These are phyloP conservation scores for Haplosporangium sp. DNA, from an alignment of 371 early-diverging fungal genomes.

Conservation along the genomic window DNA sequence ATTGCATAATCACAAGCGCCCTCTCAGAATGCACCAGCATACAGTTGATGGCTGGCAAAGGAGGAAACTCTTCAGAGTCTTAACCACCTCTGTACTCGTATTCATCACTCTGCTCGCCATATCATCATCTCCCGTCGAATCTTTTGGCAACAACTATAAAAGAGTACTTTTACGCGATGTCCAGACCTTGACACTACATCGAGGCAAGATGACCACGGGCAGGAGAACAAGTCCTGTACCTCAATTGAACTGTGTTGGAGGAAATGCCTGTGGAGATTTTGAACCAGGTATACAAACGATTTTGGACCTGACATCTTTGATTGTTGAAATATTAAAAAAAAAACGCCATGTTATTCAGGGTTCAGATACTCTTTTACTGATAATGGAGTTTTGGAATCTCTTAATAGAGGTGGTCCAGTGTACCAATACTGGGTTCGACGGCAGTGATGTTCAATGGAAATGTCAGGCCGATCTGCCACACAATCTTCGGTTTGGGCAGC, in stretches of 20 bases:
- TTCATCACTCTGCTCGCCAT: background rate
- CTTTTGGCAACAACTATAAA: constrained; percentile 16
- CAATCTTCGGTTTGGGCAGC: constrained; percentile 57
- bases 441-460: constrained; percentile 64
- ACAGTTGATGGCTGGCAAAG: no score
- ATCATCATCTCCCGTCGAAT: constrained; percentile 9
- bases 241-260: constrained; percentile 44
- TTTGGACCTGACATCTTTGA: background rate
- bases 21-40: no score
- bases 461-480: constrained; percentile 63
- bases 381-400: background rate
- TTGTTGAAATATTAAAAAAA: background rate
- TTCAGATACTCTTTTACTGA: background rate
- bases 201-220: constrained; percentile 36
- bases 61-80: no score
- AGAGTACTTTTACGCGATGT: constrained; percentile 44
- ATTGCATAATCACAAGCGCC: no score
- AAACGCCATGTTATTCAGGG: background rate
- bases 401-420: constrained; percentile 48
- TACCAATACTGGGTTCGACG: constrained; percentile 54
- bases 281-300: constrained; percentile 34
- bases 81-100: background rate
- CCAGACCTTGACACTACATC: constrained; percentile 42
- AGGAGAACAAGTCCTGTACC: constrained; percentile 40
- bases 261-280: constrained; percentile 45